Evolutionary conservation across 2,329 filamentous ascomycete genomes (phyloP).

Genomic region (Septoria petroselini): DNA sequence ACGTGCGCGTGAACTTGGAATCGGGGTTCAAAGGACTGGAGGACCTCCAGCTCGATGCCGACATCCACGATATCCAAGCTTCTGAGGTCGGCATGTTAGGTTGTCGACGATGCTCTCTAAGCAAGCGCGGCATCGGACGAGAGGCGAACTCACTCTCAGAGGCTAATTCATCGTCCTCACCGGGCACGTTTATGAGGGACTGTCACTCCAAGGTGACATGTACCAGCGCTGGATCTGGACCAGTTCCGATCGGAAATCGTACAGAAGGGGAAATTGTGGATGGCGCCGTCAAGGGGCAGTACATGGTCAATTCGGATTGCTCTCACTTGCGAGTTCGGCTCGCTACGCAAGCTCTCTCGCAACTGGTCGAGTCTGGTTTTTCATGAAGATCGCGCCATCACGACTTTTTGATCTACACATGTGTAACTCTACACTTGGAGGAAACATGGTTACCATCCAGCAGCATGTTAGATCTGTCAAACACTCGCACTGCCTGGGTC

Average conservation of each 20-base stretch:
- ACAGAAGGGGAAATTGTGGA: conserved; percentile 5
- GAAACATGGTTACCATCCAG: too few relatives aligned
- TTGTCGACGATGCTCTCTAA: conserved; percentile 6
- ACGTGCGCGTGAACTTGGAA: conserved; percentile 1
- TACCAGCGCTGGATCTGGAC: background rate
- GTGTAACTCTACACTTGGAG: too few relatives aligned
- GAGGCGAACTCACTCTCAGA: background rate
- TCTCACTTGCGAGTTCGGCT: background rate
- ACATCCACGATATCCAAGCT: conserved; percentile 4
- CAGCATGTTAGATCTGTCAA: too few relatives aligned
- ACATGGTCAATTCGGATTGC: background rate
- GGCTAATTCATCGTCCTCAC: conserved; percentile 1
- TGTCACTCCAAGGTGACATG: conserved; percentile 3
- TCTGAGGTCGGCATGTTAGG: conserved; percentile 2
- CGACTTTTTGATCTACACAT: too few relatives aligned
- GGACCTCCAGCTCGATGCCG: background rate
- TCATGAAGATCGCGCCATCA: background rate
- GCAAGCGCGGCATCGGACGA: background rate
- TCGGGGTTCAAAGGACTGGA: background rate
- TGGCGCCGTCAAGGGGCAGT: background rate
- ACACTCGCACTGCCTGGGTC: too few relatives aligned
- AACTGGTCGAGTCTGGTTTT: background rate
- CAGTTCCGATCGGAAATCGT: background rate
- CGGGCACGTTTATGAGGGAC: conserved; percentile 1
- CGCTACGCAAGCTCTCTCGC: conserved; percentile 3